Percentiles rank a stretch among this genome's conserved stretches.
Conservation (phyloP, 345 rosid species). For the Conringia planisiliqua region DNA sequence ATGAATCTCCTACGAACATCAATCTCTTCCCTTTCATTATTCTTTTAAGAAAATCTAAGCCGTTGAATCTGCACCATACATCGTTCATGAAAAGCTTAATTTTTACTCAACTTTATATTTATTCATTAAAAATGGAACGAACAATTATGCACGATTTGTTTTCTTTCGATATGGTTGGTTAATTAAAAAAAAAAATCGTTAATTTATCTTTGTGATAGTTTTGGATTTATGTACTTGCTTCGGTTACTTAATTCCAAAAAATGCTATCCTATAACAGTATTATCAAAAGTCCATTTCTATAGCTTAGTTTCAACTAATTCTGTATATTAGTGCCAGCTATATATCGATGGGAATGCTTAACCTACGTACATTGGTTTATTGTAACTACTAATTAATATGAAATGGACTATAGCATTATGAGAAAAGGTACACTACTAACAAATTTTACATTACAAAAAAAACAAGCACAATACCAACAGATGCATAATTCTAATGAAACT, state of each 20-base stretch:
- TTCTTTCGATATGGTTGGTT: neutral
- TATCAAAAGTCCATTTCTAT: neutral
- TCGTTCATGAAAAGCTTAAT: neutral
- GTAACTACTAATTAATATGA: too few species aligned
- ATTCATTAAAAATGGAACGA: too few species aligned
- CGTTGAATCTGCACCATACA: constrained; percentile 47
- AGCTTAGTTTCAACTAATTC: neutral
- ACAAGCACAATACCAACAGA: neutral
- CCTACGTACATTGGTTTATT: too few species aligned
- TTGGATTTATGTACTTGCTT: neutral
- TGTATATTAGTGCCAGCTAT: neutral
- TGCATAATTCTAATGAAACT: neutral
- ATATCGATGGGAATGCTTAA: neutral
- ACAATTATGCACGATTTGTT: neutral
- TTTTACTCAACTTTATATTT: neutral
- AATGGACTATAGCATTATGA: too few species aligned
- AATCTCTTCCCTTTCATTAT: constrained; percentile 52
- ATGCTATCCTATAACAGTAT: neutral
- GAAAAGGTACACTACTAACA: neutral
- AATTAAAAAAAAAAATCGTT: too few species aligned
- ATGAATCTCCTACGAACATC: constrained; percentile 85
- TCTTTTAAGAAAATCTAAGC: constrained; percentile 46
- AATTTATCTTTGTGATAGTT: neutral
- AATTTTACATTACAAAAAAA: neutral
- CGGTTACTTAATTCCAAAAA: neutral